A percentile compares a stretch with the other conserved stretches of the same genome.
phyloP scores from a whole-genome alignment of 768 basidiomycete genomes.

The Peribolospora baueri region DNA sequence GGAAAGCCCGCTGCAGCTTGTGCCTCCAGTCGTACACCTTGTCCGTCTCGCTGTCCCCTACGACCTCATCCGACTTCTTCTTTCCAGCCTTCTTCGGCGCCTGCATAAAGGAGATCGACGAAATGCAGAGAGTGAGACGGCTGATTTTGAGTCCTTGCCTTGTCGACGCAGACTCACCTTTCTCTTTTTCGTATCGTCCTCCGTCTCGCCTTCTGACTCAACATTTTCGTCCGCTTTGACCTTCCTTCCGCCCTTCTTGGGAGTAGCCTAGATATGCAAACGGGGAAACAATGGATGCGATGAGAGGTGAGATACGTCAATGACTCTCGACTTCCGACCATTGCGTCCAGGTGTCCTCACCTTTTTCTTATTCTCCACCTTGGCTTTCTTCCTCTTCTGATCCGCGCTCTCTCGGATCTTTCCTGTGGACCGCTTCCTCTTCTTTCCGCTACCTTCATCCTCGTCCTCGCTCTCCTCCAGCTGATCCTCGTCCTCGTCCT shows the following conservation, averaged over 20 bases:
- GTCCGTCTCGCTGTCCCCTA: background rate
- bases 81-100: too few species aligned
- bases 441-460: constrained; percentile 22
- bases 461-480: constrained; percentile 29
- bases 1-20: background rate
- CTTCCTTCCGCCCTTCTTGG: background rate
- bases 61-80: too few species aligned
- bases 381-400: background rate
- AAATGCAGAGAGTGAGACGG: too few species aligned
- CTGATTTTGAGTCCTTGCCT: too few species aligned
- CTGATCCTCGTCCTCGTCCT: constrained; percentile 39
- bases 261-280: too few species aligned
- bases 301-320: too few species aligned
- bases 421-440: constrained; percentile 4
- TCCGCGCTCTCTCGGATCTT: background rate
- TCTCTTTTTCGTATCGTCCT: background rate
- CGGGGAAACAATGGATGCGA: too few species aligned
- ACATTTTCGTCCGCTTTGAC: background rate
- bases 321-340: background rate
- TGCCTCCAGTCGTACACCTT: background rate
- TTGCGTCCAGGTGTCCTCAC: background rate
- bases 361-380: background rate
- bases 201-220: background rate
- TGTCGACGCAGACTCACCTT: too few species aligned
- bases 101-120: too few species aligned